Conservation (phyloP, 768 basidiomycete species). For the Cystoderma amianthinum region DNA sequence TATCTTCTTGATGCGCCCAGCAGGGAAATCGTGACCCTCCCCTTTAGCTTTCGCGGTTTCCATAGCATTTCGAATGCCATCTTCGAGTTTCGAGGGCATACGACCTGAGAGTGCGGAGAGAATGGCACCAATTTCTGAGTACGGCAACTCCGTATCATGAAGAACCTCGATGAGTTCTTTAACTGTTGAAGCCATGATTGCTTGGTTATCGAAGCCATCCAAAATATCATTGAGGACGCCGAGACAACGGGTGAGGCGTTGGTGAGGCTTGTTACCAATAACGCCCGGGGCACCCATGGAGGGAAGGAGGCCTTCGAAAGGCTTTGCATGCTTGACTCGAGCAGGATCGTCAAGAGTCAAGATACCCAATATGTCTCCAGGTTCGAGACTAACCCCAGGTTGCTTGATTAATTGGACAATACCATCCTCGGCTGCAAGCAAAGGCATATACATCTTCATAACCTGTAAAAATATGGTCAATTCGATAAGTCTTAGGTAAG, state of each 20-base stretch:
- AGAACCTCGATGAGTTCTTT: constrained; percentile 83
- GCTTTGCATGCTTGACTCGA: constrained; percentile 97
- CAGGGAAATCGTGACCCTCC: constrained; percentile 83
- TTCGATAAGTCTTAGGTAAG: background rate
- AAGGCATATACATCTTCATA: constrained; percentile 99
- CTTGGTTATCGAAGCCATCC: constrained; percentile 95
- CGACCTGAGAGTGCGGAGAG: constrained; percentile 88
- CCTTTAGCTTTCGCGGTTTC: constrained; percentile 71
- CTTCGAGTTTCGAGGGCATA: constrained; percentile 89
- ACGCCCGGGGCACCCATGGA: constrained; percentile 81
- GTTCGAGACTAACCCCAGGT: constrained; percentile 92
- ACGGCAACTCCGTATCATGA: constrained; percentile 82
- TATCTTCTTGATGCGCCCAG: constrained; percentile 75
- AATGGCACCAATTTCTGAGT: constrained; percentile 76
- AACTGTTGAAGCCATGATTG: constrained; percentile 78
- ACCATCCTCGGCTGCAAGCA: constrained; percentile 91
- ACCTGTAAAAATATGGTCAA: constrained; percentile 37
- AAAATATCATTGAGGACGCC: constrained; percentile 84
- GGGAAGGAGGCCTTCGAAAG: constrained; percentile 92
- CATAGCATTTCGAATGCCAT: constrained; percentile 70
- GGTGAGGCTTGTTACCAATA: constrained; percentile 85
- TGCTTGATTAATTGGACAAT: constrained; percentile 95
- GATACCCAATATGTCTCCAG: constrained; percentile 96
- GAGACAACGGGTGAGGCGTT: constrained; percentile 69
- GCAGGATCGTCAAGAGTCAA: constrained; percentile 92